Percentiles rank a stretch among this genome's conserved stretches.
Conservation (phyloP, 371 early-diverging fungal genomes). For the Zopfochytrium polystomum region DNA sequence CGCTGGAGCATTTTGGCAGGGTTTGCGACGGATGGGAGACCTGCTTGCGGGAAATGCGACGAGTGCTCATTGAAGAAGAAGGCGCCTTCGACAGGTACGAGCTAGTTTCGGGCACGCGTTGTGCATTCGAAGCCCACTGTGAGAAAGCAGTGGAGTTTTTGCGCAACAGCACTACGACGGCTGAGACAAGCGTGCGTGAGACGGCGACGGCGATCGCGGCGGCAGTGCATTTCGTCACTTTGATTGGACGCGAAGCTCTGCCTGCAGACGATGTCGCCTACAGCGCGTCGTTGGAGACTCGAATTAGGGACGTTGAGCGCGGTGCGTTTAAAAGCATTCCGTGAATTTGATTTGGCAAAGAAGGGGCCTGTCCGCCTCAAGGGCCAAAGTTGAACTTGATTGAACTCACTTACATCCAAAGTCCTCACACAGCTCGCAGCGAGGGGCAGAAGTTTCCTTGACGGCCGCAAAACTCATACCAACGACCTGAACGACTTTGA, state of each 20-base stretch:
- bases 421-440: slow-evolving; percentile 17
- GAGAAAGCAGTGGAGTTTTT: background rate
- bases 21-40: slow-evolving; percentile 34
- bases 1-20: slow-evolving; percentile 24
- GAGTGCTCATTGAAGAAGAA: slow-evolving; percentile 30
- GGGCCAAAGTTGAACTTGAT: background rate
- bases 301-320: slow-evolving; percentile 29
- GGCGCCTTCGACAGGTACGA: slow-evolving; percentile 41
- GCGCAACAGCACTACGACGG: background rate
- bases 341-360: background rate
- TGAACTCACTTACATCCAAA: no score
- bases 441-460: slow-evolving; percentile 9
- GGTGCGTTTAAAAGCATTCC: slow-evolving; percentile 14
- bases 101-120: slow-evolving; percentile 29
- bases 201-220: slow-evolving; percentile 20
- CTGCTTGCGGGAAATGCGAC: slow-evolving; percentile 22
- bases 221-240: slow-evolving; percentile 35
- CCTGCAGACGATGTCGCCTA: slow-evolving; percentile 37
- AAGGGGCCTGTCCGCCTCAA: background rate
- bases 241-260: slow-evolving; percentile 34
- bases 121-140: background rate
- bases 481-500: slow-evolving; percentile 4
- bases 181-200: slow-evolving; percentile 11
- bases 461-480: slow-evolving; percentile 5
- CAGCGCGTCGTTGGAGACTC: slow-evolving; percentile 22